phyloP scores from a whole-genome alignment of 352 stramenopile genomes.

The Elongisporangium anandrum region DNA sequence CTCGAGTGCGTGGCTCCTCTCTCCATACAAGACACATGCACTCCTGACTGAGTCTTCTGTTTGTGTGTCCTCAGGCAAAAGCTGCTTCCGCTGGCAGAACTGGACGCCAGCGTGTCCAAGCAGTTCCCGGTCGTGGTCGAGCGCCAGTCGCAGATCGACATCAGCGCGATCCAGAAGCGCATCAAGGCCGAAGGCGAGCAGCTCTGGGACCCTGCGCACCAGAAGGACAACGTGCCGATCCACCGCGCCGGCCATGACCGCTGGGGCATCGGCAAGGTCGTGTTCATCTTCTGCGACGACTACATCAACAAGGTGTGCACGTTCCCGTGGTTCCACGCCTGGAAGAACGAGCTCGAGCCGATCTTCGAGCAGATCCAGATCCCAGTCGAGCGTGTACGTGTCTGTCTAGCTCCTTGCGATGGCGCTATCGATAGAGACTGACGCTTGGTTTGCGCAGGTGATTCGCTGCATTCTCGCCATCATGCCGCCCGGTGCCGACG shows the following conservation, averaged over 20 bases:
- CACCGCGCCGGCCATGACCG: conserved; percentile 94
- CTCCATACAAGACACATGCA: neutral
- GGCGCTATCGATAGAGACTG: neutral
- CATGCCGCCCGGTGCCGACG: conserved; percentile 93
- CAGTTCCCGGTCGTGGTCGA: conserved; percentile 48
- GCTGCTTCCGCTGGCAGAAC: conserved; percentile 53
- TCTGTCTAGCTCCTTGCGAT: neutral
- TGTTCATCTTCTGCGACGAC: conserved; percentile 98
- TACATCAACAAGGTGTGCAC: conserved; percentile 95
- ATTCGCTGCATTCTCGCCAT: conserved; percentile 95
- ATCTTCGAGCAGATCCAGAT: conserved; percentile 91
- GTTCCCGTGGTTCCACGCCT: conserved; percentile 93
- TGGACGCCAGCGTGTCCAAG: conserved; percentile 34
- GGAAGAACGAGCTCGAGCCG: conserved; percentile 66
- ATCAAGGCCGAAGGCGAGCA: conserved; percentile 34
- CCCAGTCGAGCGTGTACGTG: conserved; percentile 39
- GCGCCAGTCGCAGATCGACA: conserved; percentile 58
- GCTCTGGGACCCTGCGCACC: conserved; percentile 66
- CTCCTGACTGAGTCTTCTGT: neutral
- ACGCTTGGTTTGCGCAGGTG: conserved; percentile 30
- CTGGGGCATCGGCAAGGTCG: conserved; percentile 98
- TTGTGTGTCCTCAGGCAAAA: conserved; percentile 44
- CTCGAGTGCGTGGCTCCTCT: conserved; percentile 21
- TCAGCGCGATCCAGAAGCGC: conserved; percentile 54
- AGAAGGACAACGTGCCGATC: conserved; percentile 90